These are phyloP conservation scores for Coniochaeta sp. DNA, from an alignment of 2,329 filamentous ascomycete species.

Conservation along the genomic window DNA sequence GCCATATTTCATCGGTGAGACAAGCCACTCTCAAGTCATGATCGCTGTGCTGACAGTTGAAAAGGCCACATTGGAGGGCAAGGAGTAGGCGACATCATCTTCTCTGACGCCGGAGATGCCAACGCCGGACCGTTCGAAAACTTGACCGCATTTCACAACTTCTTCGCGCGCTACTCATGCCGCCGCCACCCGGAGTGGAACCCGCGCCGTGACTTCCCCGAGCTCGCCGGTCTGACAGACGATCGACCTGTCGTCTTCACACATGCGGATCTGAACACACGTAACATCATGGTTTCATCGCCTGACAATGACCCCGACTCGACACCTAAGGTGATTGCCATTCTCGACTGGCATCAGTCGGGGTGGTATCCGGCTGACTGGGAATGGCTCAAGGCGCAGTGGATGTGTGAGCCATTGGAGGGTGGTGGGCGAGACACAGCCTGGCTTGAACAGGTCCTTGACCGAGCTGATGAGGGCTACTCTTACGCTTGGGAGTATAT, in stretches of 20 bases:
- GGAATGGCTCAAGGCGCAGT: background rate
- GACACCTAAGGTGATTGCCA: background rate
- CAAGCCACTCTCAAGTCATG: background rate
- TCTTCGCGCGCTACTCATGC: background rate
- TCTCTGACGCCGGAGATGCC: background rate
- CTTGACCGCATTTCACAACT: background rate
- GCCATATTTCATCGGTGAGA: background rate
- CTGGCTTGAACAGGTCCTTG: background rate
- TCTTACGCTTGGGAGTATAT: background rate
- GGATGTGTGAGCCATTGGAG: background rate
- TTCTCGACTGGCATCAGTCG: background rate
- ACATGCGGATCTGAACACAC: background rate
- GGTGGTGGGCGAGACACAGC: background rate
- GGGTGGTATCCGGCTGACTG: background rate
- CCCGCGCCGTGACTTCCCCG: background rate
- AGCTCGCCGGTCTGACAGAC: background rate
- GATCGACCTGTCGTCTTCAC: background rate
- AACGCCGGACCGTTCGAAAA: background rate
- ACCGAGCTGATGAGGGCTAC: background rate
- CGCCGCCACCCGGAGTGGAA: background rate
- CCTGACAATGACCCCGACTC: background rate
- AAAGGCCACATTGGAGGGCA: background rate
- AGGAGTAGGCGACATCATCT: background rate
- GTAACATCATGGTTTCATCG: background rate
- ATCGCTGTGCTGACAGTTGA: background rate